Base-by-base conservation (phyloP, 1,284 basidiomycete species). In the Pholiota adiposa region DNA sequence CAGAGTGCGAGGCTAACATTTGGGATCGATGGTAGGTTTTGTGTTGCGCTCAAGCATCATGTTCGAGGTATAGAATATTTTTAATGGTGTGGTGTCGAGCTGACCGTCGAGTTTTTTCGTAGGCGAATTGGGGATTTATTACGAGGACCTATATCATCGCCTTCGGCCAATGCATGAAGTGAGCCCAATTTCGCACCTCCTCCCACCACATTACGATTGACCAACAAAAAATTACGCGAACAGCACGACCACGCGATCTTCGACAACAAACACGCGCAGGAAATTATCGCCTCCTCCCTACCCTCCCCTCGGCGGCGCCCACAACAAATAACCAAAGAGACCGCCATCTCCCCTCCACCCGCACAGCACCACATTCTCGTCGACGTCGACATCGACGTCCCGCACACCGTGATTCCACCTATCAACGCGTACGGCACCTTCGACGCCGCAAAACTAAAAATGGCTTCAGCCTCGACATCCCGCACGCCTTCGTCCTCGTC, bases 41-140 rank as follows among this genome's bases (percentile, higher is more conserved):
- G 80, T 4, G 77, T 88, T 19, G 78, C 87, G 0, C 60, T 88
- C n/a, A 89, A 89, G 67, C 87, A 89, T 67, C 85, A 88, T 68
- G 70, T 89, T 25, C 77, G 87, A 67, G 83, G 83, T 80, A 60
- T n/a, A n/a, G n/a, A 33, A 67, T 49, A 44, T 46, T 52, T 23
- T 38, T n/a, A n/a, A n/a, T n/a, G n/a, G n/a, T n/a, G n/a, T n/a
- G n/a, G n/a, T n/a, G n/a, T n/a, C n/a, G n/a, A 8, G 25, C 12
- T 31, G 14, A 57, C 27, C 19, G 51, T 34, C 46, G 4, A 16
- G 3, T 51, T n/a, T n/a, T n/a, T n/a, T n/a, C n/a, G 6, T 33
- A 76, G 80, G 83, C 1, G 85, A 86, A 70, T 70, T 77, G 19
- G 83, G 84, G 0, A 84, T 86, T 19, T 85, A 85, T 60, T 86